Evolutionary conservation across 352 stramenopile species (phyloP).

Genomic region (Globisporangium polare): DNA sequence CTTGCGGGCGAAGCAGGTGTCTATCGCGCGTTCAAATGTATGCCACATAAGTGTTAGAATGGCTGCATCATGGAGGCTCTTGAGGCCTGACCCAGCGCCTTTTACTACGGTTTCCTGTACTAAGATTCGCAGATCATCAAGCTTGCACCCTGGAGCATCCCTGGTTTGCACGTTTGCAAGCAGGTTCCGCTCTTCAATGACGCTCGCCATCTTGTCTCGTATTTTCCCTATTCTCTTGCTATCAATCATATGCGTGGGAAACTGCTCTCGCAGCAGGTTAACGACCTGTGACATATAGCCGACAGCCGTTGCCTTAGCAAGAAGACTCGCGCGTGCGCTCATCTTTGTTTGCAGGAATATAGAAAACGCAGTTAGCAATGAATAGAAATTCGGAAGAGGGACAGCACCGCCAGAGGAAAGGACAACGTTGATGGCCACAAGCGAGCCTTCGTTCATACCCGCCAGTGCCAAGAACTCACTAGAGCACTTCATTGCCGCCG

Average conservation of each 20-base stretch:
- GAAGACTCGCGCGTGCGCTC: neutral
- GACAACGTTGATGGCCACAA: neutral
- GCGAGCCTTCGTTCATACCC: neutral
- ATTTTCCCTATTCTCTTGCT: slow-evolving; percentile 17
- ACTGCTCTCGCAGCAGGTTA: slow-evolving; percentile 10
- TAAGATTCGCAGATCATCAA: slow-evolving; percentile 16
- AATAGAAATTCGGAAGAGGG: neutral
- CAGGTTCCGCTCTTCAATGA: slow-evolving; percentile 23
- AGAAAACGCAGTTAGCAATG: too few relatives aligned
- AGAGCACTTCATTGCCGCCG: neutral
- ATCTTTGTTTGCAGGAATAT: neutral
- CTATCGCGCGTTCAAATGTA: slow-evolving; percentile 17
- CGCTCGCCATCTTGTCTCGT: slow-evolving; percentile 20
- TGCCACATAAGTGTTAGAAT: slow-evolving; percentile 20
- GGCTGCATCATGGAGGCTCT: slow-evolving; percentile 16
- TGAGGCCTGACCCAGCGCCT: neutral
- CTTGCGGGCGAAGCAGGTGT: slow-evolving; percentile 16
- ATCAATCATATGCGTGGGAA: slow-evolving; percentile 2
- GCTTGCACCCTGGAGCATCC: slow-evolving; percentile 18
- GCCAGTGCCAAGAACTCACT: neutral
- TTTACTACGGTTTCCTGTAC: neutral
- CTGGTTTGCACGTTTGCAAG: slow-evolving; percentile 14
- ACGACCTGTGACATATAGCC: slow-evolving; percentile 6
- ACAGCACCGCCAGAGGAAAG: neutral
- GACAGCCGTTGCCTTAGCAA: neutral